These are phyloP conservation scores for Pyrenophora teres DNA, from an alignment of 2,329 filamentous ascomycete genomes.

Conservation along the genomic window DNA sequence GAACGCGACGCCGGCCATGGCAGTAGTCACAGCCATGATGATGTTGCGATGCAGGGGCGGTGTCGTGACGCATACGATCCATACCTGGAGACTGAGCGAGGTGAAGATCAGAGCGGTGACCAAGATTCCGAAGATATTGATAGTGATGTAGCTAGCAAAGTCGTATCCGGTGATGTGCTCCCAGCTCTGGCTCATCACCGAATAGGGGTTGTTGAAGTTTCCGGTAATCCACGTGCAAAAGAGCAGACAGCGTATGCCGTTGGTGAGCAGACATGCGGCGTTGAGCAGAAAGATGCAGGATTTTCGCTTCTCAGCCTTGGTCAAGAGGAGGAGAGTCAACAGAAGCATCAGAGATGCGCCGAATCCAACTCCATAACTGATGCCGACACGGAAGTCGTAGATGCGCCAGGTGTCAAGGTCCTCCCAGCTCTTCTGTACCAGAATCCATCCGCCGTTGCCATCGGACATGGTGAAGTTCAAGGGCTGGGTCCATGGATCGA, in stretches of 20 bases:
- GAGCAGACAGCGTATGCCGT: conserved; percentile 64
- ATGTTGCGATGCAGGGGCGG: conserved; percentile 48
- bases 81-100: conserved; percentile 66
- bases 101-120: conserved; percentile 61
- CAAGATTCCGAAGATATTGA: conserved; percentile 57
- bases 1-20: conserved; percentile 58
- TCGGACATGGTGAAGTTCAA: conserved; percentile 55
- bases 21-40: conserved; percentile 55
- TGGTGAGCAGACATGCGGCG: conserved; percentile 62
- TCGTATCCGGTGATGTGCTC: conserved; percentile 53
- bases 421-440: conserved; percentile 49
- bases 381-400: conserved; percentile 56
- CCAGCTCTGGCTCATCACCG: conserved; percentile 61
- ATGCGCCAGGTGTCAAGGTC: conserved; percentile 53
- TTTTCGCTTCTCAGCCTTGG: conserved; percentile 66
- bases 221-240: conserved; percentile 65
- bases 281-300: conserved; percentile 71
- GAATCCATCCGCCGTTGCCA: conserved; percentile 32
- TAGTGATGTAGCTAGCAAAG: conserved; percentile 55
- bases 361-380: conserved; percentile 73
- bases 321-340: conserved; percentile 69
- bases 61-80: conserved; percentile 63
- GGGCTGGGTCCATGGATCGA: conserved; percentile 59
- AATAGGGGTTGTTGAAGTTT: conserved; percentile 65
- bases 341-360: conserved; percentile 70